phyloP scores from a whole-genome alignment of 2,329 filamentous ascomycete species.

The Reticulascus tulasneorum region DNA sequence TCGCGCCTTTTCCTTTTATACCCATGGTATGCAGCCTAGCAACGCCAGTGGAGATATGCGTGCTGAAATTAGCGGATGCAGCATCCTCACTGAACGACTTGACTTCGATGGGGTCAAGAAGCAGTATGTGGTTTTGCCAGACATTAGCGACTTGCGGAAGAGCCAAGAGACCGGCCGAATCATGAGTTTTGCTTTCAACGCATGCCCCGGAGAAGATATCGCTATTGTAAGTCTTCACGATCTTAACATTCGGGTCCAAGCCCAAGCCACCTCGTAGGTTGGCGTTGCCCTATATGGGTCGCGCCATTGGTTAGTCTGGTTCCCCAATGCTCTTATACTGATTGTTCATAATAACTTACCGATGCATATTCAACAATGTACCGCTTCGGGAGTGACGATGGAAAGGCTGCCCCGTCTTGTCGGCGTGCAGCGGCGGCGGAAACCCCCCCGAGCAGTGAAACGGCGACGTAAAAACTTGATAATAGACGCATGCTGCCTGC shows the following conservation, averaged over 20 bases:
- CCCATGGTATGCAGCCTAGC: constrained; percentile 32
- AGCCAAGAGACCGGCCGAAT: constrained; percentile 27
- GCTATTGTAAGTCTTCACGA: constrained; percentile 22
- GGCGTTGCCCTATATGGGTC: too few species aligned
- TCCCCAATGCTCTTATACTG: too few species aligned
- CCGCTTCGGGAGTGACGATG: constrained; percentile 3
- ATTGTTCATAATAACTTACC: too few species aligned
- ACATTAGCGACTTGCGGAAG: constrained; percentile 29
- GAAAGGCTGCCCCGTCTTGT: too few species aligned
- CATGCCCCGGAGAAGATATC: constrained; percentile 24
- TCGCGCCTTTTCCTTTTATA: constrained; percentile 33
- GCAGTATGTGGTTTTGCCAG: constrained; percentile 24
- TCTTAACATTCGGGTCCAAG: too few species aligned
- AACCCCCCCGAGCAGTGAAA: too few species aligned
- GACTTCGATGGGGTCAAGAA: constrained; percentile 12
- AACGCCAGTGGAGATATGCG: constrained; percentile 34
- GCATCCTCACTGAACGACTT: constrained; percentile 7
- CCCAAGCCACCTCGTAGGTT: too few species aligned
- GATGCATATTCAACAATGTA: constrained; percentile 11
- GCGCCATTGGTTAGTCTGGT: too few species aligned
- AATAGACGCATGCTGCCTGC: too few species aligned
- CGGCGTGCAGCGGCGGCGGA: too few species aligned
- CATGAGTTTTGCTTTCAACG: constrained; percentile 22
- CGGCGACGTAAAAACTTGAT: too few species aligned
- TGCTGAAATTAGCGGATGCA: constrained; percentile 22